Evolutionary conservation across 257 asterid genomes (phyloP).

Genomic region (Echium plantagineum): DNA sequence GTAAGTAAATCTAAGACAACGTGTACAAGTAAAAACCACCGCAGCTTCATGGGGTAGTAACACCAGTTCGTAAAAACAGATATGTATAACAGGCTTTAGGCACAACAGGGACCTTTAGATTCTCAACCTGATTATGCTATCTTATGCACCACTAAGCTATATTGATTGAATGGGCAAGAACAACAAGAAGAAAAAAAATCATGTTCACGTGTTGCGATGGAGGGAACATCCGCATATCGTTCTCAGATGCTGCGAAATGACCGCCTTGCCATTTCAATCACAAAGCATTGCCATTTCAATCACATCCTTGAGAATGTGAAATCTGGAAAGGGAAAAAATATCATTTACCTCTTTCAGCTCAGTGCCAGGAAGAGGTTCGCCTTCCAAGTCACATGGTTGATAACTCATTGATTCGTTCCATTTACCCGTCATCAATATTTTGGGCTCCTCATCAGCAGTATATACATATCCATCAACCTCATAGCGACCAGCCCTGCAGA

Average conservation of each 20-base stretch:
- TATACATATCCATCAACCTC: constrained; percentile 95
- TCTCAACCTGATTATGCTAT: too few relatives aligned
- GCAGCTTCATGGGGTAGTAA: background rate
- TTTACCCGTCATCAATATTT: constrained; percentile 83
- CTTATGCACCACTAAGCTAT: background rate
- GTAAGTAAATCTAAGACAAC: background rate
- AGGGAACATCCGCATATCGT: too few relatives aligned
- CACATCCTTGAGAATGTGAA: background rate
- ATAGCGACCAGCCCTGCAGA: constrained; percentile 73
- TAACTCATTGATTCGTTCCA: constrained; percentile 74
- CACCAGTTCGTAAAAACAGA: background rate
- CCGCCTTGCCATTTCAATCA: background rate
- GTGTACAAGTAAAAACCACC: too few relatives aligned
- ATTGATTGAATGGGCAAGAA: background rate
- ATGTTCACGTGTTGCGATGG: background rate
- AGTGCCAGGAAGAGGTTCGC: constrained; percentile 79
- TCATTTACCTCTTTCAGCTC: constrained; percentile 61
- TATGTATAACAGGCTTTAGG: background rate
- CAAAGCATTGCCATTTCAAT: too few relatives aligned
- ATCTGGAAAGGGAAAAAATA: background rate
- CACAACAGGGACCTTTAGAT: background rate
- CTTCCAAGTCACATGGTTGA: constrained; percentile 84
- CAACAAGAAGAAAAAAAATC: too few relatives aligned
- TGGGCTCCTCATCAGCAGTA: constrained; percentile 68
- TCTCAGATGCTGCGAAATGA: background rate